A percentile compares a stretch with the other conserved stretches of the same genome.
Conservation (phyloP, 495 filamentous ascomycete species). For the Xeromyces bisporus region DNA sequence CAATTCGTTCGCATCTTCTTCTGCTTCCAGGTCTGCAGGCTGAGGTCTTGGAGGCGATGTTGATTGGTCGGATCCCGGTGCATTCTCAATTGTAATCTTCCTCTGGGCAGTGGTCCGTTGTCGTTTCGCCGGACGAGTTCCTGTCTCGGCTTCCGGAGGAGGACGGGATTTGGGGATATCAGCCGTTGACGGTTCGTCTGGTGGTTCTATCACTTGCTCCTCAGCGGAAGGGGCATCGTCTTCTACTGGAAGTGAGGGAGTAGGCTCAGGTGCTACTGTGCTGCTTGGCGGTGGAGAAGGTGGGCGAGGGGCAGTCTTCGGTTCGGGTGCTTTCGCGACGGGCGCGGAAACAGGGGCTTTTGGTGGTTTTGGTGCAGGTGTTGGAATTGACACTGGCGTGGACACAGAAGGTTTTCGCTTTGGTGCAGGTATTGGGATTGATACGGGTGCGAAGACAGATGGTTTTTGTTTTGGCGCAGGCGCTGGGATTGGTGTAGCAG, state of each 20-base stretch:
- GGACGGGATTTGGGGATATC: not conserved
- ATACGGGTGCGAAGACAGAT: conserved; percentile 7
- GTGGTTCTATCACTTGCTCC: not conserved
- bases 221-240: not conserved
- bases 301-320: conserved; percentile 4
- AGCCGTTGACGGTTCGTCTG: not conserved
- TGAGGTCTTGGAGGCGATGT: conserved; percentile 11
- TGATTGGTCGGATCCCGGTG: conserved; percentile 2
- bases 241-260: not conserved
- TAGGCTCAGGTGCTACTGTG: conserved; percentile 1
- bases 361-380: conserved; percentile 1
- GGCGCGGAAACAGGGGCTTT: conserved; percentile 5
- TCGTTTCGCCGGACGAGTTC: conserved; percentile 12
- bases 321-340: conserved; percentile 3
- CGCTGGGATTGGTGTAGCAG: conserved; percentile 13
- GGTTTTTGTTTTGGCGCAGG: conserved; percentile 16
- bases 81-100: not conserved
- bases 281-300: conserved; percentile 8
- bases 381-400: not conserved
- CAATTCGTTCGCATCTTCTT: conserved; percentile 7
- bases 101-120: conserved; percentile 4
- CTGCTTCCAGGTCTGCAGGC: conserved; percentile 4
- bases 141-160: conserved; percentile 4
- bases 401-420: conserved; percentile 15
- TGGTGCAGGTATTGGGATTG: conserved; percentile 14